phyloP scores from a whole-genome alignment of 2,329 filamentous ascomycete genomes.

The Mollisia scopiformis region DNA sequence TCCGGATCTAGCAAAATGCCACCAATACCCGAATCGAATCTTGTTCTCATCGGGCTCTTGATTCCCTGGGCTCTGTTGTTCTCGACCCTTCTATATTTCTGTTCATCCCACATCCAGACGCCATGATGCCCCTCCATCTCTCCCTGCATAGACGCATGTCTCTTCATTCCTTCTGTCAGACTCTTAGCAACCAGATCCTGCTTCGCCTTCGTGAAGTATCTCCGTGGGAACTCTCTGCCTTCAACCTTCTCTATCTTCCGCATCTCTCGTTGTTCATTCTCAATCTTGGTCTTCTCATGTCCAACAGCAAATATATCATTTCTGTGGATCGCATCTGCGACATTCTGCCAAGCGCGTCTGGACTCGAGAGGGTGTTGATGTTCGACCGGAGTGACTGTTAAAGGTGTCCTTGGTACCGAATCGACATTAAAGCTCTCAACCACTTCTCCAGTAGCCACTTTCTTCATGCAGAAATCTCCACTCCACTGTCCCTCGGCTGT shows the following conservation, averaged over 20 bases:
- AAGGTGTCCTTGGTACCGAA: constrained; percentile 60
- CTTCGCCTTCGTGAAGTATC: constrained; percentile 72
- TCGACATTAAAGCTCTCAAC: constrained; percentile 64
- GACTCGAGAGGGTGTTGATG: constrained; percentile 86
- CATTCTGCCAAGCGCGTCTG: constrained; percentile 83
- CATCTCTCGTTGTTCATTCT: constrained; percentile 81
- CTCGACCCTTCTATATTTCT: constrained; percentile 26
- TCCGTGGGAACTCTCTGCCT: constrained; percentile 74
- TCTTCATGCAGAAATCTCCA: constrained; percentile 76
- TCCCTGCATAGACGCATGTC: constrained; percentile 18
- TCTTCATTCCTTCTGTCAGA: constrained; percentile 42
- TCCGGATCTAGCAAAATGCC: constrained; percentile 11
- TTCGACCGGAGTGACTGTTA: constrained; percentile 72
- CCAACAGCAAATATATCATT: constrained; percentile 83
- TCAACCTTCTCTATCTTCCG: constrained; percentile 75
- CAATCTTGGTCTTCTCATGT: constrained; percentile 83
- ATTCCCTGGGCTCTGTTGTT: constrained; percentile 13
- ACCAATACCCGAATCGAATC: constrained; percentile 31
- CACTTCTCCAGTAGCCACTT: constrained; percentile 55
- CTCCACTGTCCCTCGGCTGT: constrained; percentile 91
- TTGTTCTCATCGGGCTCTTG: constrained; percentile 27
- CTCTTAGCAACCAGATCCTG: constrained; percentile 44
- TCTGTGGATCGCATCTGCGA: constrained; percentile 76
- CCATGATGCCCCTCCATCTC: constrained; percentile 25
- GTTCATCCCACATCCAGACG: constrained; percentile 34